These are phyloP conservation scores for Macadamia tetraphylla DNA, from an alignment of 164 flowering plant genomes.

Conservation along the genomic window DNA sequence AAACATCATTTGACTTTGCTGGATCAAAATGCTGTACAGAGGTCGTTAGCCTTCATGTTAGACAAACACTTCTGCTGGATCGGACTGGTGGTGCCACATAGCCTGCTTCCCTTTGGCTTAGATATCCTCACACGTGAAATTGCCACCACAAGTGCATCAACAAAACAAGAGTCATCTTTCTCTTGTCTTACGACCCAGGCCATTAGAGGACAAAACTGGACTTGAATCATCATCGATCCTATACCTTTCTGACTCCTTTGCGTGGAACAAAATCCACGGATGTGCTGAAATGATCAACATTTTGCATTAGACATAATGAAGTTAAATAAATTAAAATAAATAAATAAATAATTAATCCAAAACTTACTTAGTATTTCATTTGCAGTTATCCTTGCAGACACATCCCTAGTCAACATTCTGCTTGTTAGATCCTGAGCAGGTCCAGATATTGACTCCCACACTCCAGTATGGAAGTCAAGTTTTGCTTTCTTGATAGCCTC, in stretches of 20 bases:
- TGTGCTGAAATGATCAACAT: slow-evolving; percentile 46
- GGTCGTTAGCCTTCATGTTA: slow-evolving; percentile 66
- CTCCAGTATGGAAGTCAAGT: slow-evolving; percentile 65
- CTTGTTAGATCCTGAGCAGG: slow-evolving; percentile 80
- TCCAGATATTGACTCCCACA: slow-evolving; percentile 74
- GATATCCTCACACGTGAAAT: slow-evolving; percentile 79
- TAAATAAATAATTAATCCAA: not conserved
- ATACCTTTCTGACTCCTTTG: slow-evolving; percentile 29
- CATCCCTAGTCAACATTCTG: slow-evolving; percentile 80
- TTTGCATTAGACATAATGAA: not conserved
- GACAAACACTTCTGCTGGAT: slow-evolving; percentile 73
- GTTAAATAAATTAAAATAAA: not conserved
- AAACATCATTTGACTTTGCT: not conserved
- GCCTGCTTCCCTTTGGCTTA: slow-evolving; percentile 78
- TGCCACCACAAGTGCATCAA: slow-evolving; percentile 85
- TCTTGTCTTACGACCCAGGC: slow-evolving; percentile 24
- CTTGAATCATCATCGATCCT: slow-evolving; percentile 7
- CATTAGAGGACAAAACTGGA: slow-evolving; percentile 14
- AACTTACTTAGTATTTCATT: slow-evolving; percentile 85
- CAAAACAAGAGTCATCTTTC: slow-evolving; percentile 53
- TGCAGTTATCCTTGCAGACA: slow-evolving; percentile 69
- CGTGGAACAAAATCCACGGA: slow-evolving; percentile 84
- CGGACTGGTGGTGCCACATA: slow-evolving; percentile 57
- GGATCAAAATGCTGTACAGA: slow-evolving; percentile 82
- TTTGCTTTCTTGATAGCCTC: slow-evolving; percentile 77